Evolutionary conservation across 208 protist genomes (phyloP).

Genomic region (Acanthamoeba triangularis): DNA sequence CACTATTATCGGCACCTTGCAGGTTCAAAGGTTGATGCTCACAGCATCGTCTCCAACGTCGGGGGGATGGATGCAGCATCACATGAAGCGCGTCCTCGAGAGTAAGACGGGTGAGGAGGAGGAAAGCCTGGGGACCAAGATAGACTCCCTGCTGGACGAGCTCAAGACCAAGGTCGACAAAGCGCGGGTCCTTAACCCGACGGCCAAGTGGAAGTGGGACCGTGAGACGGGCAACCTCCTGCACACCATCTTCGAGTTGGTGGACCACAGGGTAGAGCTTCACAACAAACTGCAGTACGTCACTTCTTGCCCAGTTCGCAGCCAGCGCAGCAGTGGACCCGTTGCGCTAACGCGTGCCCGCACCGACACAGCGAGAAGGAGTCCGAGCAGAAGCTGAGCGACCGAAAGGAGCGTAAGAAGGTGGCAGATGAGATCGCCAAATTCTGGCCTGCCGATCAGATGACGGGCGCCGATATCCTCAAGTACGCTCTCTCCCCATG

Average conservation of each 20-base stretch:
- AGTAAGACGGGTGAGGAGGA: neutral
- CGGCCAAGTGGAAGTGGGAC: constrained; percentile 54
- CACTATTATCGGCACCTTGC: too few species aligned
- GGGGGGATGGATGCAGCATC: neutral
- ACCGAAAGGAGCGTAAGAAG: constrained; percentile 1
- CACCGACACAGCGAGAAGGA: constrained; percentile 29
- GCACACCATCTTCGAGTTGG: constrained; percentile 7
- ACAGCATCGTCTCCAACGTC: too few species aligned
- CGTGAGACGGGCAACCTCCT: neutral
- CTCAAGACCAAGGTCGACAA: neutral
- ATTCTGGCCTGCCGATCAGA: constrained; percentile 32
- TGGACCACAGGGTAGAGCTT: neutral
- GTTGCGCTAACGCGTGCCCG: neutral
- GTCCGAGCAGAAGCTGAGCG: neutral
- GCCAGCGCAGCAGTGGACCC: neutral
- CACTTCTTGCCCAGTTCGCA: neutral
- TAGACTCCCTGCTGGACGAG: neutral
- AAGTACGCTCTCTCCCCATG: neutral
- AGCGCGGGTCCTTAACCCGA: neutral
- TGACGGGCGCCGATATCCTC: neutral
- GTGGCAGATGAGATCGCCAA: constrained; percentile 21
- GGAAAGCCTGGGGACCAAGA: neutral
- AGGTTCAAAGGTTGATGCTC: neutral
- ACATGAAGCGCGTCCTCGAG: neutral
- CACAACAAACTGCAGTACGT: constrained; percentile 60